These are phyloP conservation scores for Telfairia occidentalis DNA, from an alignment of 331 rosid genomes.

Conservation along the genomic window DNA sequence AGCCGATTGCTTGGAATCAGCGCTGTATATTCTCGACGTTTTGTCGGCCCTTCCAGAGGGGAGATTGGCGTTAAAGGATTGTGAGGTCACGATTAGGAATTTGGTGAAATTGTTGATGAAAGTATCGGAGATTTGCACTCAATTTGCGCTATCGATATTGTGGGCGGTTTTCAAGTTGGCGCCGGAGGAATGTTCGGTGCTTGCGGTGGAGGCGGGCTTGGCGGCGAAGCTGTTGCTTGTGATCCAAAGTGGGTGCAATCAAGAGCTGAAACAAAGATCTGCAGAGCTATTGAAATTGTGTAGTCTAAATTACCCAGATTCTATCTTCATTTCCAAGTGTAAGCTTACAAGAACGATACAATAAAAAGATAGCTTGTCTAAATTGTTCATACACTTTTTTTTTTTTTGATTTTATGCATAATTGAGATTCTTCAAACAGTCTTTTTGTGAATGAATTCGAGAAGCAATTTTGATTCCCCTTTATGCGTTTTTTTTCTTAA, in stretches of 20 bases:
- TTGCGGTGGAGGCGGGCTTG: conserved; percentile 80
- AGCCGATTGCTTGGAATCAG: conserved; percentile 52
- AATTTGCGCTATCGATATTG: conserved; percentile 58
- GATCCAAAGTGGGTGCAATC: conserved; percentile 82
- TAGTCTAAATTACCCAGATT: conserved; percentile 63
- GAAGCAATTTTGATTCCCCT: not conserved
- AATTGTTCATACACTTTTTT: conserved; percentile 13
- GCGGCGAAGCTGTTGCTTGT: conserved; percentile 74
- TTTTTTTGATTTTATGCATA: not conserved
- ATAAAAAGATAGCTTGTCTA: conserved; percentile 27
- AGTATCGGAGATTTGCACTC: conserved; percentile 72
- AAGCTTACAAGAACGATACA: conserved; percentile 86
- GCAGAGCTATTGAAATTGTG: conserved; percentile 79
- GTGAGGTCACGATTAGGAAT: conserved; percentile 47
- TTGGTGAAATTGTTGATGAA: conserved; percentile 71
- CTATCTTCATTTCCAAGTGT: conserved; percentile 74
- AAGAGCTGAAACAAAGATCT: conserved; percentile 58
- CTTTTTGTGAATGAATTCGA: not conserved
- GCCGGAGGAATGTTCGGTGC: conserved; percentile 65
- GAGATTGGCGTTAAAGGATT: conserved; percentile 59
- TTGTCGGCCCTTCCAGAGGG: conserved; percentile 67
- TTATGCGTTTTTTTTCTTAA: not conserved
- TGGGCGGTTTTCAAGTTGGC: conserved; percentile 71
- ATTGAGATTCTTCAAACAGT: not conserved
- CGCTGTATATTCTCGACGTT: conserved; percentile 43